These are phyloP conservation scores for Ploettnerulaceae sp. DNA, from an alignment of 2,329 filamentous ascomycete species.

Conservation along the genomic window DNA sequence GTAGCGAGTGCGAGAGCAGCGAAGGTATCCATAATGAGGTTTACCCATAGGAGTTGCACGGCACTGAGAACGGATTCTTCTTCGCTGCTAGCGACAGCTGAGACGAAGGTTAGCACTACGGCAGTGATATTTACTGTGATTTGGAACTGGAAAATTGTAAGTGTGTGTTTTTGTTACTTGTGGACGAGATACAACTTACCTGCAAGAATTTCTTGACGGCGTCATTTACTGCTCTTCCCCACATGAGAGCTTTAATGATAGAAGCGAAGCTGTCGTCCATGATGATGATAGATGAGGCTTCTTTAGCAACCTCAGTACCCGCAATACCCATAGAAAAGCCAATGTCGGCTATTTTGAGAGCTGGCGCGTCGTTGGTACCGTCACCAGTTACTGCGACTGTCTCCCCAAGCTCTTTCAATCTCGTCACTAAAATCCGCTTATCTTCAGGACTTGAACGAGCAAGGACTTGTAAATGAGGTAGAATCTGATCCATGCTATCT, in stretches of 20 bases:
- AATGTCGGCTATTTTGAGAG: constrained; percentile 61
- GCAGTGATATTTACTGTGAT: constrained; percentile 77
- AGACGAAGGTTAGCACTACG: constrained; percentile 71
- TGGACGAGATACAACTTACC: too few species aligned
- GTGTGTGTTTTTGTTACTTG: too few species aligned
- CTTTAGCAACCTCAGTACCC: constrained; percentile 60
- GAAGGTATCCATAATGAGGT: constrained; percentile 82
- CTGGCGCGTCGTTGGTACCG: constrained; percentile 62
- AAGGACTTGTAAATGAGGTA: constrained; percentile 63
- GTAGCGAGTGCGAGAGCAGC: constrained; percentile 70
- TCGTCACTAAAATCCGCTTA: constrained; percentile 60
- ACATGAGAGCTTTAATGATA: constrained; percentile 58
- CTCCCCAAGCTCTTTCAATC: constrained; percentile 59
- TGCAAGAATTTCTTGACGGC: constrained; percentile 51
- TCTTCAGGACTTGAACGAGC: constrained; percentile 67
- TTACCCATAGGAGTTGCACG: constrained; percentile 80
- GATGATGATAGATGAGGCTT: constrained; percentile 56
- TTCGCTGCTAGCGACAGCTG: constrained; percentile 57
- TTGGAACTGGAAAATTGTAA: constrained; percentile 55
- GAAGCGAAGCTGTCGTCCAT: constrained; percentile 60
- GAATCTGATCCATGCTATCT: constrained; percentile 51
- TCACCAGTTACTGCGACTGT: constrained; percentile 64
- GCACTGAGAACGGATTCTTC: constrained; percentile 68
- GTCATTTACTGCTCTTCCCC: constrained; percentile 56
- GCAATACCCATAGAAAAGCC: constrained; percentile 65